Evolutionary conservation across 2,329 filamentous ascomycete species (phyloP), one percentile per base, ranked within the genome.

Genomic region (Fusarium sp.): DNA sequence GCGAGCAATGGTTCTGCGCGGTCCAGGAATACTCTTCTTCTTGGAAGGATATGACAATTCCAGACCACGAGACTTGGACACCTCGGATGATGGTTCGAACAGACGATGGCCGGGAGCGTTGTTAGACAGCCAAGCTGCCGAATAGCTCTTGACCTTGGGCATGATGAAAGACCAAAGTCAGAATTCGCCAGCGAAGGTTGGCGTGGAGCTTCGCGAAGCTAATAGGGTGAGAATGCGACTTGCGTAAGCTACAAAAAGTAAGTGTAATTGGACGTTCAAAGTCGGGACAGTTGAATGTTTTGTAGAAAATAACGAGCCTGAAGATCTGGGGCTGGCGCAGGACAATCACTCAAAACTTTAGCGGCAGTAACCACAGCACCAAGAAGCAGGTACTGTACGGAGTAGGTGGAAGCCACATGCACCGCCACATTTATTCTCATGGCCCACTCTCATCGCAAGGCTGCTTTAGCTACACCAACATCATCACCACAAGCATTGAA

Each of bases 121-220:
- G 75, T 90, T 88, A 67, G 91, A 90, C 58, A 99, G 90, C 93
- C 94, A 99, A 72, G 90, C 84, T 57, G 95, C 94, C 75, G 93
- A 94, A 80, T 94, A 95, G 79, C 89, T 90, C 77, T 92, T 90
- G 76, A 97, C 89, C 80, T 92, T 94, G 37, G 93, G 93, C 95
- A 98, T 98, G 62, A 77, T 64, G 49, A 61, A 35, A 54, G 42
- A 46, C 46, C 56, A 52, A 48, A 39, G 43, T 55, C 43, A 31
- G 41, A 59, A 44, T 58, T 46, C 23, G 58, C 49, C 43, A 31
- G 41, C 33, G 21, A 26, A 31, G 31, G 39, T 39, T 50, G 26
- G 15, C 35, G 24, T 48, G 15, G 29, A 65, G 64, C 48, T 73
- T 72, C 52, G 54, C 46, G 37, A 57, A 66, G 66, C 60, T 72